These are phyloP conservation scores for Hypomontagnella submonticulosa DNA, from an alignment of 495 filamentous ascomycete genomes.

Conservation along the genomic window DNA sequence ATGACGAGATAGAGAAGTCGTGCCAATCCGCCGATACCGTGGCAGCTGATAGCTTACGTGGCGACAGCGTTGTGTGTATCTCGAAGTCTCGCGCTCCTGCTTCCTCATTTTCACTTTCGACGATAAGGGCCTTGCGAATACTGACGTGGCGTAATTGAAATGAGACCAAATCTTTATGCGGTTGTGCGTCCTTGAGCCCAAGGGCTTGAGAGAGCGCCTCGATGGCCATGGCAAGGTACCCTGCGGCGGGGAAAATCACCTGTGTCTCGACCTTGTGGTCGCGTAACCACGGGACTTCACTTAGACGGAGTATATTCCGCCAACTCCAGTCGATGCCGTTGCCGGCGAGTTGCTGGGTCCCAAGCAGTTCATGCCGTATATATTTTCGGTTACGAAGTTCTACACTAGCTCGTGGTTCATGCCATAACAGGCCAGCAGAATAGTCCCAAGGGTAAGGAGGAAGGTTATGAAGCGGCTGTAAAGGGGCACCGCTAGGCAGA, in stretches of 20 bases:
- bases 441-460: conserved; percentile 60
- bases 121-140: conserved; percentile 16
- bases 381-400: conserved; percentile 49
- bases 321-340: conserved; percentile 35
- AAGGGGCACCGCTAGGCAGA: background rate
- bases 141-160: conserved; percentile 26
- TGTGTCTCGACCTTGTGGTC: conserved; percentile 56
- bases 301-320: conserved; percentile 35
- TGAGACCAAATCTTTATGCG: background rate
- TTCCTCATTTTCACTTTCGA: conserved; percentile 10
- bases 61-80: conserved; percentile 32
- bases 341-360: conserved; percentile 18
- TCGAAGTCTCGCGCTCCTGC: conserved; percentile 13
- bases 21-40: conserved; percentile 32
- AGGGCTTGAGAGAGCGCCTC: conserved; percentile 58
- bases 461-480: conserved; percentile 38
- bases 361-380: conserved; percentile 38
- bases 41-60: conserved; percentile 29
- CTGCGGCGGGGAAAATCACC: conserved; percentile 65
- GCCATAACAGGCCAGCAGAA: conserved; percentile 43
- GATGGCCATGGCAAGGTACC: conserved; percentile 61
- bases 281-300: conserved; percentile 55
- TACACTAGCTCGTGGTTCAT: conserved; percentile 49
- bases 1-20: conserved; percentile 46
- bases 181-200: conserved; percentile 1